Base-by-base conservation (phyloP, 1,139 yeast genomes). In the Diutina rugosa region DNA sequence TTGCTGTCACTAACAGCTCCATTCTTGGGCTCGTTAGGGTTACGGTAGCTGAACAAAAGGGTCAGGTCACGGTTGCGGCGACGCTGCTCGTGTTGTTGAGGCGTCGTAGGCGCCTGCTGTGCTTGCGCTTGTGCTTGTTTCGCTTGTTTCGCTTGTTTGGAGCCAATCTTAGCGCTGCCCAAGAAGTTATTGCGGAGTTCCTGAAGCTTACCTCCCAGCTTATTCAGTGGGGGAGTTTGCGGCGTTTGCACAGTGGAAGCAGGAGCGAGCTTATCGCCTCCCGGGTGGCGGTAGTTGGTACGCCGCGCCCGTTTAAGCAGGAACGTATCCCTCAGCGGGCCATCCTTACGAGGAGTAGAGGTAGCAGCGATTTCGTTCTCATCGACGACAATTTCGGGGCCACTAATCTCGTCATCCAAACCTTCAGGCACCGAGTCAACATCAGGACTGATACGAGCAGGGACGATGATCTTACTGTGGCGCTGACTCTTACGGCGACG, bases 291-390 rank as follows among this genome's bases (percentile, higher is more conserved):
- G 61, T 76, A 75, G 61, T 75, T 77, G 3, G 72, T 69, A 57
- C 80, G 65, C 59, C 79, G 69, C 58, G 77, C 72, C 57, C 80
- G 63, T 56, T 69, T 70, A n/a, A 53, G 29, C 35, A n/a, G 41
- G 18, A 49, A 49, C 41, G 32, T 49, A 18, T 49, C 53, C 10
- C 46, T 9, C 8, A 7, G n/a, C 7, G 46, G 46, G 1, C 41
- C 46, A 44, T n/a, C 46, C 26, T 21, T 21, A 21, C 26, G 26
- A 21, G 26, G 26, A 21, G 26, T 21, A 6, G 8, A 6, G 4
- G 21, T 21, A 21, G 26, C 26, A 16, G 26, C 21, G 26, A 21
- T n/a, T 6, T 44, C 41, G 41, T 5, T 10, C n/a, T 35, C 41
- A n/a, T 6, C 14, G 9, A 10, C 14, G 12, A 35, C 41, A 3